Percentiles rank a stretch among this genome's conserved stretches.
Conservation (phyloP, 768 basidiomycete genomes). For the Coprinopsis cinerea region DNA sequence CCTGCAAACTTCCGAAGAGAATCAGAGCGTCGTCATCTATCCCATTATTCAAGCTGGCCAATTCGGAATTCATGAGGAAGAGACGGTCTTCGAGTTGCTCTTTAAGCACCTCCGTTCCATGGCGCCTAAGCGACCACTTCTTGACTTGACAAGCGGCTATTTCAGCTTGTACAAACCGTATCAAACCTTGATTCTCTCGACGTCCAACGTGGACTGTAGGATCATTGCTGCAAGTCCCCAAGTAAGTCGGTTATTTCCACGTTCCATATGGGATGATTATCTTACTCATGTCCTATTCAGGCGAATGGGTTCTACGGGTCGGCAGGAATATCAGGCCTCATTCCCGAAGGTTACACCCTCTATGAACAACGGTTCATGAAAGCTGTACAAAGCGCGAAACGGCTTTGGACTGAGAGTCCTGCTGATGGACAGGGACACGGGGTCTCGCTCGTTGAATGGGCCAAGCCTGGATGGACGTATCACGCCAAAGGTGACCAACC, state of each 20-base stretch:
- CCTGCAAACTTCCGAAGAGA: slow-evolving; percentile 1
- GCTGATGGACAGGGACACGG: slow-evolving; percentile 32
- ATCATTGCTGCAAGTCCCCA: slow-evolving; percentile 86
- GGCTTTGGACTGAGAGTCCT: slow-evolving; percentile 26
- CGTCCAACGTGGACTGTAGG: slow-evolving; percentile 50
- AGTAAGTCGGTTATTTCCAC: slow-evolving; percentile 36
- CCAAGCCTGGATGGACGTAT: slow-evolving; percentile 89
- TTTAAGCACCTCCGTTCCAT: slow-evolving; percentile 42
- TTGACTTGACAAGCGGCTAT: slow-evolving; percentile 93
- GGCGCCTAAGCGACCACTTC: slow-evolving; percentile 30
- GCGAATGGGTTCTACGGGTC: slow-evolving; percentile 96
- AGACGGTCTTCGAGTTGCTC: slow-evolving; percentile 49
- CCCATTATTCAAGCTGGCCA: slow-evolving; percentile 90
- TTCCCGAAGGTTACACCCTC: slow-evolving; percentile 92
- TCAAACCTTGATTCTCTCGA: slow-evolving; percentile 60
- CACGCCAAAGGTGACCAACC: slow-evolving; percentile 99
- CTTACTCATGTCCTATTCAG: slow-evolving; percentile 32
- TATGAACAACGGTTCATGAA: slow-evolving; percentile 81
- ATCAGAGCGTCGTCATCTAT: slow-evolving; percentile 46
- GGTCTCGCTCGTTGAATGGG: slow-evolving; percentile 84
- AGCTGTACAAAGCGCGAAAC: slow-evolving; percentile 47
- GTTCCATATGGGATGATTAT: not conserved
- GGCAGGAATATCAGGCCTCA: slow-evolving; percentile 81
- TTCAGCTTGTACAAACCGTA: slow-evolving; percentile 84
- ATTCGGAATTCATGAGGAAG: slow-evolving; percentile 83